Evolutionary conservation across 345 rosid species (phyloP).

Genomic region (Eucalyptus pumila): DNA sequence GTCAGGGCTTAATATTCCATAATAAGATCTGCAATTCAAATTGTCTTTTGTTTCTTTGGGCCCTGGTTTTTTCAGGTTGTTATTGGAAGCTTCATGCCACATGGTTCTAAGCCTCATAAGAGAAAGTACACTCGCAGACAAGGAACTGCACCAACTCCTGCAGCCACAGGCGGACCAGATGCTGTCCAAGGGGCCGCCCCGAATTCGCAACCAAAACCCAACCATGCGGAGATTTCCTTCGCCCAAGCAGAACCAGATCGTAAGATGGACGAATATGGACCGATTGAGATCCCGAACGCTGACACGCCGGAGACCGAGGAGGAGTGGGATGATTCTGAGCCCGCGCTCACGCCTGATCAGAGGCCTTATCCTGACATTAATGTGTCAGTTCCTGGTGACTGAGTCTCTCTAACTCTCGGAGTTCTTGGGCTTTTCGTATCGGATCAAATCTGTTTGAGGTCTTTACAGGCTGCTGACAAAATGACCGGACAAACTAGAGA

Average conservation of each 20-base stretch:
- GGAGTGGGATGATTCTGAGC: slow-evolving; percentile 17
- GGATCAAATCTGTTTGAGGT: background rate
- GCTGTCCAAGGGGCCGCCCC: slow-evolving; percentile 2
- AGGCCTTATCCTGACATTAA: slow-evolving; percentile 41
- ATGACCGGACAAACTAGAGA: background rate
- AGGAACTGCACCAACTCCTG: background rate
- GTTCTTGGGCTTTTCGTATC: background rate
- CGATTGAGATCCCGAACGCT: background rate
- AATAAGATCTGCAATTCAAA: background rate
- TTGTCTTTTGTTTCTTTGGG: background rate
- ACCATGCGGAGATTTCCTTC: background rate
- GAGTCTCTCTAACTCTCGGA: background rate
- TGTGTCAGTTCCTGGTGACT: slow-evolving; percentile 24
- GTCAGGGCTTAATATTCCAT: background rate
- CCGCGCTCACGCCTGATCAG: background rate
- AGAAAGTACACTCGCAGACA: slow-evolving; percentile 5
- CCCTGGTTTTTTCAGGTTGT: slow-evolving; percentile 24
- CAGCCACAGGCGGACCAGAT: background rate
- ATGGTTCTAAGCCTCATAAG: slow-evolving; percentile 10
- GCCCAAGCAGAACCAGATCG: background rate
- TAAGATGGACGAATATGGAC: background rate
- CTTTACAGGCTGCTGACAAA: background rate
- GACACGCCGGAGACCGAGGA: background rate
- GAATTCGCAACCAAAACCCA: slow-evolving; percentile 9
- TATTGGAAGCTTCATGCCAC: slow-evolving; percentile 49